phyloP scores from a whole-genome alignment of 192 early-diverging fungal species.

The Spizellomyces sp. region DNA sequence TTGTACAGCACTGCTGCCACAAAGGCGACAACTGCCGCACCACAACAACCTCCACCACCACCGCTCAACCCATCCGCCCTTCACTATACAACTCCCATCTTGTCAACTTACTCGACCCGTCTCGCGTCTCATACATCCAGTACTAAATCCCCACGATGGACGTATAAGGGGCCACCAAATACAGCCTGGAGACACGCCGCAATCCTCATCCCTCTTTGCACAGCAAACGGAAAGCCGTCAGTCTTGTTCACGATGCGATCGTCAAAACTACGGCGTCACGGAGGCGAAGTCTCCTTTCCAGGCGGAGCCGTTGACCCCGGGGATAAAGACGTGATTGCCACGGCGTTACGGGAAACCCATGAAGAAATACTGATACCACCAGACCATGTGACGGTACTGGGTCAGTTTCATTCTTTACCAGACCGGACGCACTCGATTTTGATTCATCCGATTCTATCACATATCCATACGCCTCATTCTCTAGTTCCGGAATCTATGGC shows the following conservation, averaged over 20 bases:
- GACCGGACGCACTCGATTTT: constrained; percentile 32
- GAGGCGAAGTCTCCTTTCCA: constrained; percentile 67
- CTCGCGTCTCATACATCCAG: neutral
- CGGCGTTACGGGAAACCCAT: constrained; percentile 78
- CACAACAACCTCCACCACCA: too few species aligned
- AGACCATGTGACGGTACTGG: constrained; percentile 58
- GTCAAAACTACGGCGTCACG: constrained; percentile 65
- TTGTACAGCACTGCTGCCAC: too few species aligned
- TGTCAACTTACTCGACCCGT: neutral
- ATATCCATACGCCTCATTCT: constrained; percentile 9
- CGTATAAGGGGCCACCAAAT: constrained; percentile 15
- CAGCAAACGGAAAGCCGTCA: constrained; percentile 57
- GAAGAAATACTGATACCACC: constrained; percentile 73
- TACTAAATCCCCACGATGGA: neutral
- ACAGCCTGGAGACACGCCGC: constrained; percentile 28
- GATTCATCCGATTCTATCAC: constrained; percentile 34
- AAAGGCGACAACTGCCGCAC: too few species aligned
- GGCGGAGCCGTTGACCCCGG: constrained; percentile 50
- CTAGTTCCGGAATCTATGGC: constrained; percentile 30
- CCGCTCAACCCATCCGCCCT: neutral
- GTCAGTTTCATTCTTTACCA: constrained; percentile 54
- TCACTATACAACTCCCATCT: neutral
- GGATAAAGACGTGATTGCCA: constrained; percentile 58
- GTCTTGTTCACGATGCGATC: constrained; percentile 81
- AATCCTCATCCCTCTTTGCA: constrained; percentile 62